Conservation (phyloP, 2,329 filamentous ascomycete species). For the Neofusicoccum cordaticola region DNA sequence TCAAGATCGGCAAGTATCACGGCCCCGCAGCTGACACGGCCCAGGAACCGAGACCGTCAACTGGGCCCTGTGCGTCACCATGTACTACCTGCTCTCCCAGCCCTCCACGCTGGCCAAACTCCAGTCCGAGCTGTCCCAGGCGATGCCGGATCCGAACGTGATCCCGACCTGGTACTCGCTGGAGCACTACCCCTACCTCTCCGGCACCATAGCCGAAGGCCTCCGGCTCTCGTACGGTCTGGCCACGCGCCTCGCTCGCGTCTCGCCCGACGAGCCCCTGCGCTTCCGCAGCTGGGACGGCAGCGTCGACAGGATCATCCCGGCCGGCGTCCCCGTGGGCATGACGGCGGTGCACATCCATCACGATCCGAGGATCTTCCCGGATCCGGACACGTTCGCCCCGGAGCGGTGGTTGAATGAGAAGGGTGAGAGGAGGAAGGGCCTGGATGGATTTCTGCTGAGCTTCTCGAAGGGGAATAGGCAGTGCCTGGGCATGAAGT, state of each 20-base stretch:
- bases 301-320: conserved; percentile 10
- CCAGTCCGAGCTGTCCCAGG: conserved; percentile 32
- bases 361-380: conserved; percentile 34
- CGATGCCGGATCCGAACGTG: neutral
- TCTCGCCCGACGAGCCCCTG: conserved; percentile 18
- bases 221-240: conserved; percentile 21
- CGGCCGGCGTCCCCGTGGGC: conserved; percentile 18
- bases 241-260: conserved; percentile 21
- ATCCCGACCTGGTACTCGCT: neutral
- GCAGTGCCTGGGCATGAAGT: conserved; percentile 34
- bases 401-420: conserved; percentile 33
- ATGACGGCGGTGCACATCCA: conserved; percentile 22
- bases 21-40: conserved; percentile 20
- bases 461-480: conserved; percentile 32
- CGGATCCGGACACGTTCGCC: conserved; percentile 26
- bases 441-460: conserved; percentile 28
- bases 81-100: conserved; percentile 37
- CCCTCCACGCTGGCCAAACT: conserved; percentile 30
- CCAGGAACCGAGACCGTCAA: conserved; percentile 39
- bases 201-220: conserved; percentile 22
- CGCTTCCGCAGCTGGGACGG: conserved; percentile 13
- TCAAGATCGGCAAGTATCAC: too few species aligned
- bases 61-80: conserved; percentile 32
- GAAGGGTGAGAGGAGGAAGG: conserved; percentile 17
- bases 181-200: conserved; percentile 21